Base-by-base conservation (phyloP, 306 rosid species). In the Quercus alba region DNA sequence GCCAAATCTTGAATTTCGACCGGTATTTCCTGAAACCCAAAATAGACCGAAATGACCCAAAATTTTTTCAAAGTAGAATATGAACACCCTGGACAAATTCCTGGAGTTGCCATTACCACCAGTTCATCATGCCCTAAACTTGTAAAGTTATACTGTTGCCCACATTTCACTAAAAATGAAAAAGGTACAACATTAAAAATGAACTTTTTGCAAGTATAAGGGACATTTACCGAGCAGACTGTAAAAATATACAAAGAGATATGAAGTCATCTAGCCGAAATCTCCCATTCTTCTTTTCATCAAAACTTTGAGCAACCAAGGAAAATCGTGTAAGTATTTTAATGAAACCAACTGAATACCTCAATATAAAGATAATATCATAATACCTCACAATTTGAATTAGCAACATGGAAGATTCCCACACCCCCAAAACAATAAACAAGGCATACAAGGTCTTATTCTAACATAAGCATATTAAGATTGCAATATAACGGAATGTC, bases 201-300 rank as follows among this genome's bases (percentile, higher is more conserved):
- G 15, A 52, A 38, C 3, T 57, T 66, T 9, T 20, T 44, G 35
- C 5, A 38, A 72, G 44, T 56, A 52, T 18, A 58, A 56, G 72
- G 8, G 12, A 38, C 70, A 82, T 84, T 81, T 90, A 92, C 97
- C 90, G 75, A 51, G 98, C 91, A 33, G 97, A 92, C 76, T 89
- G 97, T 78, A 92, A 70, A 79, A 94, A 89, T 81, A 88, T 89
- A 84, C 93, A 94, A 64, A 94, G 93, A 70, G 97, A 92, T 80
- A 90, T 88, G 86, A 94, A 89, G 88, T 87, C 91, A 80, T 89
- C 92, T 77, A 92, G 89, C 78, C 81, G 87, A 83, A 94, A 89
- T 79, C 81, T 88, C 69, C 92, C 93, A 73, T 86, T 94, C 89
- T 90, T 92, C 86, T 80, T 90, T 82, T 88, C 89, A 89, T 94